phyloP scores from a whole-genome alignment of 2,329 filamentous ascomycete genomes.

The Stagonosporopsis cucurbitacearum region DNA sequence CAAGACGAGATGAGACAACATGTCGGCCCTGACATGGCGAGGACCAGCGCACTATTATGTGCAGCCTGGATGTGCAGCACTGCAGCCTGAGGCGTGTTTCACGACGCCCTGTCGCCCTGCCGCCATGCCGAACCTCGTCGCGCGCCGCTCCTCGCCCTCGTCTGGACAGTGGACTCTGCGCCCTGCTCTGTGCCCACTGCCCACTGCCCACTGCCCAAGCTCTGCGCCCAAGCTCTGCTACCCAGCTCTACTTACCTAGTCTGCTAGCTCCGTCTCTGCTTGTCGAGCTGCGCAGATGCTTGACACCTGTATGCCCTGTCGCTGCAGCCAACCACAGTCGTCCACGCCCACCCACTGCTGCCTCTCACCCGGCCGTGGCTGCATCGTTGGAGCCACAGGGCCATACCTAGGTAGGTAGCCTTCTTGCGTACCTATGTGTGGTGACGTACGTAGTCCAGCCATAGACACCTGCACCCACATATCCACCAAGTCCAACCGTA shows the following conservation, averaged over 20 bases:
- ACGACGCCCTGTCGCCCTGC: conserved; percentile 35
- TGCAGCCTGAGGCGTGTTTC: conserved; percentile 39
- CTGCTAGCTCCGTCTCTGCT: conserved; percentile 12
- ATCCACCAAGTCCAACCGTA: background rate
- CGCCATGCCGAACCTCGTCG: conserved; percentile 21
- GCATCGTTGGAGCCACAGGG: conserved; percentile 8
- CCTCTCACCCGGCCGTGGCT: conserved; percentile 9
- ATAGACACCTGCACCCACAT: background rate
- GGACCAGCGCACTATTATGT: conserved; percentile 34
- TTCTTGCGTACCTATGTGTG: no score
- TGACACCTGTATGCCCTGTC: conserved; percentile 1
- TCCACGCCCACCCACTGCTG: background rate
- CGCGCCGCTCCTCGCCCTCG: conserved; percentile 13
- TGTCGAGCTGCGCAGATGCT: conserved; percentile 15
- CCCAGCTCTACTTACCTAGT: conserved; percentile 12
- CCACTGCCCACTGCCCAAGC: no score
- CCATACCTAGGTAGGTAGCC: no score
- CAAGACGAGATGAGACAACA: conserved; percentile 25
- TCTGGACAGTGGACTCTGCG: conserved; percentile 1
- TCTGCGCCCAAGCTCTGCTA: conserved; percentile 13
- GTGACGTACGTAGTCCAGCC: conserved; percentile 16
- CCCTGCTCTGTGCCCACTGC: no score
- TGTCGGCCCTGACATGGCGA: conserved; percentile 39
- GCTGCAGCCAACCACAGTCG: background rate
- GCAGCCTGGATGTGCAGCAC: no score